These are phyloP conservation scores for Cicer judaicum DNA, from an alignment of 306 rosid species.

Conservation along the genomic window DNA sequence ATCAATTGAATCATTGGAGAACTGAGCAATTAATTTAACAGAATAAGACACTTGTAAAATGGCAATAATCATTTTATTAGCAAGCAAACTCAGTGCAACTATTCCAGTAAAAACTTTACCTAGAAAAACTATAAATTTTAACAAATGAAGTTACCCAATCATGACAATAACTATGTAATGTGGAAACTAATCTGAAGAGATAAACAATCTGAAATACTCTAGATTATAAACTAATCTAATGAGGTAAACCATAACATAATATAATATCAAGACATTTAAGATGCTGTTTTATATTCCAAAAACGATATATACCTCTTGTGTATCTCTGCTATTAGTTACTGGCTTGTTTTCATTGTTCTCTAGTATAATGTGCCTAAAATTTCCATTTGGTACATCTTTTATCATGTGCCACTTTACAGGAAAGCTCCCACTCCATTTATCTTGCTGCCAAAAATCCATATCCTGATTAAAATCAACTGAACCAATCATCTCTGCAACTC, in stretches of 20 bases:
- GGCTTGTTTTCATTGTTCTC: conserved; percentile 97
- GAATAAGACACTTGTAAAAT: conserved; percentile 6
- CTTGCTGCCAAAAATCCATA: conserved; percentile 99
- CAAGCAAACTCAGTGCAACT: conserved; percentile 16
- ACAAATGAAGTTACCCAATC: not conserved
- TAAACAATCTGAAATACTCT: not conserved
- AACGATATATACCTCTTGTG: conserved; percentile 74
- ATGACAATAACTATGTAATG: not conserved
- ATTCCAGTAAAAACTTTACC: not conserved
- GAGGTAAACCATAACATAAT: not conserved
- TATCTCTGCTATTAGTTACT: conserved; percentile 95
- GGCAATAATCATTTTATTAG: not conserved
- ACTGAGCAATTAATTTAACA: conserved; percentile 13
- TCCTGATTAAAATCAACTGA: conserved; percentile 79
- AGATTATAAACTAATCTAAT: not conserved
- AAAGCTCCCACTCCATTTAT: conserved; percentile 97
- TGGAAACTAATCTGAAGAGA: not conserved
- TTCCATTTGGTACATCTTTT: conserved; percentile 81
- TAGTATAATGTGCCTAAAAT: conserved; percentile 82
- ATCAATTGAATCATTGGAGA: conserved; percentile 14
- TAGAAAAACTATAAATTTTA: not conserved
- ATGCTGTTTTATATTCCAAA: not conserved
- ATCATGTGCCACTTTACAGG: conserved; percentile 92
- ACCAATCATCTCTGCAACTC: conserved; percentile 88
- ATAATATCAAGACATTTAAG: not conserved